phyloP scores from a whole-genome alignment of 768 basidiomycete genomes.

The Ramaria sp. region DNA sequence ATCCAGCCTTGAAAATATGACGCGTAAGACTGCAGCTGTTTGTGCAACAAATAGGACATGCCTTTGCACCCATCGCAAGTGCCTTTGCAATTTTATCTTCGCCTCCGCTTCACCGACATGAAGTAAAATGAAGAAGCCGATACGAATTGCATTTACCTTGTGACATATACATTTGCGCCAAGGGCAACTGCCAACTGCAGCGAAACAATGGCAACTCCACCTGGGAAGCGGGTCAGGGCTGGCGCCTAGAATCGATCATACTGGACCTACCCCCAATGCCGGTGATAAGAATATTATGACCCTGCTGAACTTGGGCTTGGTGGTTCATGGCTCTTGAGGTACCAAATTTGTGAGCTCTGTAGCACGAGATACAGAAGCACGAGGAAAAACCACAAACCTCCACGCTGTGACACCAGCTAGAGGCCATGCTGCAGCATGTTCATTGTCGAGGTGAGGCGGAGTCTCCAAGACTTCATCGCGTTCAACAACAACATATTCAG shows the following conservation, averaged over 20 bases:
- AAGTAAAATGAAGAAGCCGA: background rate
- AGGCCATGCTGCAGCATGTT: constrained; percentile 69
- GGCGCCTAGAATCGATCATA: background rate
- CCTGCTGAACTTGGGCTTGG: constrained; percentile 54
- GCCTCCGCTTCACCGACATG: constrained; percentile 29
- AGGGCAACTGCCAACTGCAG: constrained; percentile 66
- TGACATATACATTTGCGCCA: constrained; percentile 76
- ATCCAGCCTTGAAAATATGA: constrained; percentile 1
- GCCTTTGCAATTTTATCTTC: constrained; percentile 62
- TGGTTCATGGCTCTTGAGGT: constrained; percentile 42
- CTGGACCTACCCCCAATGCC: constrained; percentile 48
- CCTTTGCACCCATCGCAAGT: constrained; percentile 55
- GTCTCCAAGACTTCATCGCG: constrained; percentile 48
- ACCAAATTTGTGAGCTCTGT: background rate
- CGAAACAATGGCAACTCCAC: constrained; percentile 71
- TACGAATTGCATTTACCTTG: constrained; percentile 23
- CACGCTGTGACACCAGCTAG: constrained; percentile 72
- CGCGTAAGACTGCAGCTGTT: background rate
- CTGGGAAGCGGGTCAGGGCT: constrained; percentile 4
- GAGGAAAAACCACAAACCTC: constrained; percentile 36
- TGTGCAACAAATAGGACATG: constrained; percentile 14
- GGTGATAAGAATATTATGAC: constrained; percentile 69
- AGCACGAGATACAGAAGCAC: background rate
- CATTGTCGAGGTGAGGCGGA: constrained; percentile 56
- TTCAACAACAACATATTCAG: constrained; percentile 66